These are phyloP conservation scores for Pichia sp. DNA, from an alignment of 1,139 yeast genomes.

Conservation along the genomic window DNA sequence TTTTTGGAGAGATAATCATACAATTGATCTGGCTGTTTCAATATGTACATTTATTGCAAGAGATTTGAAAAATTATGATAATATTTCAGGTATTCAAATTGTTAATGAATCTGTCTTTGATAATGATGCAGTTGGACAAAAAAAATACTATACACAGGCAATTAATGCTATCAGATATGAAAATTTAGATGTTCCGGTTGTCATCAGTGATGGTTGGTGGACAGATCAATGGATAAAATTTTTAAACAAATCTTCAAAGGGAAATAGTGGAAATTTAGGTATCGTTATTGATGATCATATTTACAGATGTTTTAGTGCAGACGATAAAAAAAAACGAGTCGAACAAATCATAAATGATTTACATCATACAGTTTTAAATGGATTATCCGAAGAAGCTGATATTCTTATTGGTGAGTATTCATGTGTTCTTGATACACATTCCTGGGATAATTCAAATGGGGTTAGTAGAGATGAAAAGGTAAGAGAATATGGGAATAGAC, in stretches of 20 bases:
- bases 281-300: constrained; percentile 79
- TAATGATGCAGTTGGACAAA: constrained; percentile 45
- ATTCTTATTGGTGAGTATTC: constrained; percentile 85
- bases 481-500: constrained; percentile 39
- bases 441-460: constrained; percentile 53
- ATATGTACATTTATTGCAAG: constrained; percentile 55
- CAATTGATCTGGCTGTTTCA: constrained; percentile 43
- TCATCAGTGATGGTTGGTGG: constrained; percentile 95
- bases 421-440: constrained; percentile 69
- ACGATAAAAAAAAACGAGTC: constrained; percentile 62
- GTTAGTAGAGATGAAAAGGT: constrained; percentile 44
- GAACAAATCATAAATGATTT: constrained; percentile 57
- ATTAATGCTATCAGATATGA: constrained; percentile 50
- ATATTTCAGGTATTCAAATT: constrained; percentile 75
- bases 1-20: constrained; percentile 50
- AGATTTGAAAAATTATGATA: constrained; percentile 51
- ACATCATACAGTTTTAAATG: constrained; percentile 45
- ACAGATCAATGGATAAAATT: constrained; percentile 72
- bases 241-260: constrained; percentile 41
- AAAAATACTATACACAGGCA: constrained; percentile 64
- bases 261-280: constrained; percentile 41
- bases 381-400: constrained; percentile 54
- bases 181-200: constrained; percentile 57
- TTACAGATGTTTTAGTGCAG: constrained; percentile 78
- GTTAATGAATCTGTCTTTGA: constrained; percentile 78